phyloP scores from a whole-genome alignment of 202 grass and related monocot species.

The Schoenoplectus tabernaemontani region DNA sequence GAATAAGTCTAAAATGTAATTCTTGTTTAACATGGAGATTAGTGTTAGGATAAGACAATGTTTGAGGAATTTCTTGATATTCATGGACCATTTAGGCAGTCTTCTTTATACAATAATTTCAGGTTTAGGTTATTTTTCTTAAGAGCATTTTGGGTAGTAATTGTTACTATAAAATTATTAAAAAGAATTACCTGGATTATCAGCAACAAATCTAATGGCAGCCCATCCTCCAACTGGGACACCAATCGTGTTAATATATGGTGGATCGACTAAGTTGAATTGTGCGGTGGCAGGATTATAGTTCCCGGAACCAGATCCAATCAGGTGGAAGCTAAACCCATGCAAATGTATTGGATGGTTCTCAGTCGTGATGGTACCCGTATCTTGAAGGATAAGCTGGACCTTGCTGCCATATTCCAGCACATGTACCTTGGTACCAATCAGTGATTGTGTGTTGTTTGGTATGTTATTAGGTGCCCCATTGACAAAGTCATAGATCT shows the following conservation, averaged over 20 bases:
- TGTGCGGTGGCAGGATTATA: constrained; percentile 17
- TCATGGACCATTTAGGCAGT: not conserved
- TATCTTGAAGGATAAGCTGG: constrained; percentile 33
- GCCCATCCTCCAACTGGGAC: constrained; percentile 38
- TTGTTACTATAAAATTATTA: not conserved
- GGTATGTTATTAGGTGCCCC: constrained; percentile 22
- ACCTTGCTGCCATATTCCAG: constrained; percentile 29
- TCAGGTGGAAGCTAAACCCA: constrained; percentile 32
- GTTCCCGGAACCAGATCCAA: constrained; percentile 28
- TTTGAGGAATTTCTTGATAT: not conserved
- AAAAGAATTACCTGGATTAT: constrained; percentile 31
- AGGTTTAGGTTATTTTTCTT: not conserved
- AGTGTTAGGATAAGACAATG: not conserved
- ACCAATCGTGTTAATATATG: constrained; percentile 36
- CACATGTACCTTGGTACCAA: constrained; percentile 33
- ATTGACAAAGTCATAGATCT: constrained; percentile 27
- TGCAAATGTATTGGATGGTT: constrained; percentile 42
- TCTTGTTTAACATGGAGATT: not conserved
- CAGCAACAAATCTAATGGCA: constrained; percentile 30
- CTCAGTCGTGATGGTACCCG: constrained; percentile 24
- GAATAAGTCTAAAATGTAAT: not conserved
- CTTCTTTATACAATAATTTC: not conserved
- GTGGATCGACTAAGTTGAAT: constrained; percentile 35
- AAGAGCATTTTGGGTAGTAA: not conserved
- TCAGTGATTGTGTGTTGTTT: constrained; percentile 24